Conservation (phyloP, 1,284 basidiomycete species). For the Termitomyces sp. region DNA sequence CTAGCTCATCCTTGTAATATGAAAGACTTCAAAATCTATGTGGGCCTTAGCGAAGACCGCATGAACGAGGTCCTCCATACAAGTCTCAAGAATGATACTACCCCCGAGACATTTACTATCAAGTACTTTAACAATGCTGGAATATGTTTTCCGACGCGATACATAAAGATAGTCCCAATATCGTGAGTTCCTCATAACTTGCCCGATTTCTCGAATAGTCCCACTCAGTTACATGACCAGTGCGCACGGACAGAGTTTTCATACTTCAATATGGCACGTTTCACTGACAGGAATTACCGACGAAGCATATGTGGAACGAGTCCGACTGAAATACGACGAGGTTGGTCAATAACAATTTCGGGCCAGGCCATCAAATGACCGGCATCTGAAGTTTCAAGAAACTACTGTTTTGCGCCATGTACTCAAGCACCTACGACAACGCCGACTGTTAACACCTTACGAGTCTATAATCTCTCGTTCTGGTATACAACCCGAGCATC, state of each 20-base stretch:
- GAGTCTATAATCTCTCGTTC: conserved; percentile 54
- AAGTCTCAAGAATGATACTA: conserved; percentile 58
- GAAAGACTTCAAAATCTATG: conserved; percentile 72
- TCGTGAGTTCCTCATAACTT: conserved; percentile 45
- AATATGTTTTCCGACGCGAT: conserved; percentile 57
- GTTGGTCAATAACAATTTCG: conserved; percentile 32
- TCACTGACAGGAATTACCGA: conserved; percentile 55
- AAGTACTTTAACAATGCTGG: conserved; percentile 49
- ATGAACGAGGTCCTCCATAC: conserved; percentile 61
- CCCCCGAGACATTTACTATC: conserved; percentile 59
- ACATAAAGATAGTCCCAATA: conserved; percentile 67
- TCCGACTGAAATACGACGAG: conserved; percentile 51
- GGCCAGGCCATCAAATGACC: conserved; percentile 7
- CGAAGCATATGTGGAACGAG: conserved; percentile 46
- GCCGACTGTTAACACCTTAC: conserved; percentile 67
- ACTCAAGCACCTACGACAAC: conserved; percentile 75
- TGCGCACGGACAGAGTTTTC: conserved; percentile 64
- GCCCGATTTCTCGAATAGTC: neutral
- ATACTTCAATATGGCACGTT: conserved; percentile 75
- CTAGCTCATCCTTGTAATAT: conserved; percentile 69
- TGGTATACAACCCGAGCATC: conserved; percentile 62
- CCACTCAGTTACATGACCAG: conserved; percentile 27
- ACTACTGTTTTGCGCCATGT: conserved; percentile 59
- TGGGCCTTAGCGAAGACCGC: conserved; percentile 57
- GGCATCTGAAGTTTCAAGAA: conserved; percentile 53